phyloP scores from a whole-genome alignment of 2,329 filamentous ascomycete species.

The Orbilia javanica region DNA sequence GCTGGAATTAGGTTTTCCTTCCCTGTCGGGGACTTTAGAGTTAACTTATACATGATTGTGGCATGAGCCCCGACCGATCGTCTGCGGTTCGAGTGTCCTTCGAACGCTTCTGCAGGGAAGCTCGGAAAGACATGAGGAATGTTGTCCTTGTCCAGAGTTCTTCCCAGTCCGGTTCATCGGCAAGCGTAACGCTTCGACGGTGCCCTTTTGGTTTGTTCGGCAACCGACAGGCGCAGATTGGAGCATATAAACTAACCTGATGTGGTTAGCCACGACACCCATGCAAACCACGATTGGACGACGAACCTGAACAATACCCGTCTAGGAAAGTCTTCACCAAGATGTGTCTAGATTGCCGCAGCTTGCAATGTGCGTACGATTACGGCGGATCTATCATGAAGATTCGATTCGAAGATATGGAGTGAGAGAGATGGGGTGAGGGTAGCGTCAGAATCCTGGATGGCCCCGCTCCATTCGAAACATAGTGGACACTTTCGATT shows the following conservation, averaged over 20 bases:
- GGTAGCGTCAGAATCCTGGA: slow-evolving; percentile 19
- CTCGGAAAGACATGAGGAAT: slow-evolving; percentile 46
- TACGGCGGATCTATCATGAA: slow-evolving; percentile 16
- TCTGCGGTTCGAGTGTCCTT: slow-evolving; percentile 38
- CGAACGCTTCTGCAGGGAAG: slow-evolving; percentile 43
- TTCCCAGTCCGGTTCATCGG: slow-evolving; percentile 30
- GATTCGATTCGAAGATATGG: slow-evolving; percentile 22
- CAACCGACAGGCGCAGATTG: not conserved
- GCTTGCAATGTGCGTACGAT: not conserved
- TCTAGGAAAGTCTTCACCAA: slow-evolving; percentile 43
- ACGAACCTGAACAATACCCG: not conserved
- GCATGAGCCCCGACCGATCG: slow-evolving; percentile 20
- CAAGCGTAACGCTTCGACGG: slow-evolving; percentile 22
- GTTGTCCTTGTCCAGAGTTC: slow-evolving; percentile 3
- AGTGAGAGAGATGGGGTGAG: slow-evolving; percentile 24
- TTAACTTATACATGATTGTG: not conserved
- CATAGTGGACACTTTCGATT: slow-evolving; percentile 2
- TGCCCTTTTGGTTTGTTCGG: slow-evolving; percentile 14
- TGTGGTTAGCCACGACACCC: not conserved
- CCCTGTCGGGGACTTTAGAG: slow-evolving; percentile 9
- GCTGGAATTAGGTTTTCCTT: slow-evolving; percentile 11
- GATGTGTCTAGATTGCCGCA: slow-evolving; percentile 16
- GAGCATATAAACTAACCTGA: slow-evolving; percentile 13
- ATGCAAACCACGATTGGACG: slow-evolving; percentile 7
- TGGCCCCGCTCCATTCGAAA: slow-evolving; percentile 21